Conservation (phyloP, 306 rosid species). For the Gastrolobium bilobum region DNA sequence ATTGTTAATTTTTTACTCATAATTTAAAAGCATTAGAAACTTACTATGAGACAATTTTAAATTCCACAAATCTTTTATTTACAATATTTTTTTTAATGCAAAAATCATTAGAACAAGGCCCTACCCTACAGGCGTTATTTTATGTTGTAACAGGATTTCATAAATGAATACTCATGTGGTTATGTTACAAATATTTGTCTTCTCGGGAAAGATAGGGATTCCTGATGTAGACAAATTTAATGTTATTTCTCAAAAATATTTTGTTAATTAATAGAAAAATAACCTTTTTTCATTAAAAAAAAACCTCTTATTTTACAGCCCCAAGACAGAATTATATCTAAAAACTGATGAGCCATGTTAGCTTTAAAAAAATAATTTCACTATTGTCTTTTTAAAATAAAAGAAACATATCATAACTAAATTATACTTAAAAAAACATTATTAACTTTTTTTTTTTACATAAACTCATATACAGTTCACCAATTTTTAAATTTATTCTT, state of each 20-base stretch:
- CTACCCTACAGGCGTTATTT: not conserved
- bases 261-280: not conserved
- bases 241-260: not conserved
- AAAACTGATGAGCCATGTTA: conserved; percentile 33
- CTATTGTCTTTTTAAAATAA: conserved; percentile 16
- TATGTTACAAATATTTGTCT: conserved; percentile 51
- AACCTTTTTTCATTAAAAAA: not conserved
- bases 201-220: conserved; percentile 48
- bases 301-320: not conserved
- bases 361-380: conserved; percentile 40
- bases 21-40: not conserved
- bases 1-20: not conserved
- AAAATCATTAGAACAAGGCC: not conserved
- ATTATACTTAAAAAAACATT: not conserved
- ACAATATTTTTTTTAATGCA: not conserved
- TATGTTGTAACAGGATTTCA: conserved; percentile 2
- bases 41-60: not conserved
- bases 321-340: too few relatives aligned
- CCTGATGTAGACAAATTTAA: conserved; percentile 44
- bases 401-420: not conserved
- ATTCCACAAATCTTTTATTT: not conserved
- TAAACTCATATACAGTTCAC: not conserved
- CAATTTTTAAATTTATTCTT: not conserved
- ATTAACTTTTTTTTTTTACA: not conserved
- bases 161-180: conserved; percentile 7